phyloP scores from a whole-genome alignment of 2,329 filamentous ascomycete genomes.

The Lachnellula suecica region DNA sequence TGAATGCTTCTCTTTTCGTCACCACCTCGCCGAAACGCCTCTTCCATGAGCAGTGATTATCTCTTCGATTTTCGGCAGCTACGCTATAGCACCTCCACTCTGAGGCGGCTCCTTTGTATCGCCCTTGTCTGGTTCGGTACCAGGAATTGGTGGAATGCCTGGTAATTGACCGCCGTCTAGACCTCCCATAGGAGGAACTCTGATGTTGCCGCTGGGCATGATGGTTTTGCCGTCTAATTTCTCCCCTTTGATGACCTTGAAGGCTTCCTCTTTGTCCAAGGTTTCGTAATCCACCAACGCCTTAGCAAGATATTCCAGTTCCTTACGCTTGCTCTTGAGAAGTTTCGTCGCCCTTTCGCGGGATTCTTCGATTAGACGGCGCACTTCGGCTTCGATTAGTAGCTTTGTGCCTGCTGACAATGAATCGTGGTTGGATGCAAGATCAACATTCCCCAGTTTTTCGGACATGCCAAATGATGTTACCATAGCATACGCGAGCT shows the following conservation, averaged over 20 bases:
- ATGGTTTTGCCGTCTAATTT: slow-evolving; percentile 69
- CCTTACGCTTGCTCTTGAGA: slow-evolving; percentile 72
- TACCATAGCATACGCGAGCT: slow-evolving; percentile 82
- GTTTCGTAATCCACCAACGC: slow-evolving; percentile 95
- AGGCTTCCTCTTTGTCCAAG: slow-evolving; percentile 82
- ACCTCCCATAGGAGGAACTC: slow-evolving; percentile 52
- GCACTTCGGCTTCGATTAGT: slow-evolving; percentile 85
- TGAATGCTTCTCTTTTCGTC: background rate
- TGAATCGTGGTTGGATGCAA: slow-evolving; percentile 74
- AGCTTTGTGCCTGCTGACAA: slow-evolving; percentile 85
- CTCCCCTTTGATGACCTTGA: slow-evolving; percentile 85
- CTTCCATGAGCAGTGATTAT: slow-evolving; percentile 15
- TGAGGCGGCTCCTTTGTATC: slow-evolving; percentile 25
- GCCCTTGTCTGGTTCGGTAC: slow-evolving; percentile 17
- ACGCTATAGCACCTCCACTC: slow-evolving; percentile 27
- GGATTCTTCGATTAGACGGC: slow-evolving; percentile 78
- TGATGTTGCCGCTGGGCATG: slow-evolving; percentile 60
- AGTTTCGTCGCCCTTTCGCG: slow-evolving; percentile 71
- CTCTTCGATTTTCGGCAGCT: background rate
- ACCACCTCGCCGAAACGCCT: slow-evolving; percentile 12
- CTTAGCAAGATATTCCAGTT: slow-evolving; percentile 84
- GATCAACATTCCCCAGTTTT: slow-evolving; percentile 85
- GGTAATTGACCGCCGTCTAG: slow-evolving; percentile 17
- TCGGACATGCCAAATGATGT: slow-evolving; percentile 88
- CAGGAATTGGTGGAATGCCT: slow-evolving; percentile 26